phyloP scores from a whole-genome alignment of 2,329 filamentous ascomycete species.

The Venturia nashicola region DNA sequence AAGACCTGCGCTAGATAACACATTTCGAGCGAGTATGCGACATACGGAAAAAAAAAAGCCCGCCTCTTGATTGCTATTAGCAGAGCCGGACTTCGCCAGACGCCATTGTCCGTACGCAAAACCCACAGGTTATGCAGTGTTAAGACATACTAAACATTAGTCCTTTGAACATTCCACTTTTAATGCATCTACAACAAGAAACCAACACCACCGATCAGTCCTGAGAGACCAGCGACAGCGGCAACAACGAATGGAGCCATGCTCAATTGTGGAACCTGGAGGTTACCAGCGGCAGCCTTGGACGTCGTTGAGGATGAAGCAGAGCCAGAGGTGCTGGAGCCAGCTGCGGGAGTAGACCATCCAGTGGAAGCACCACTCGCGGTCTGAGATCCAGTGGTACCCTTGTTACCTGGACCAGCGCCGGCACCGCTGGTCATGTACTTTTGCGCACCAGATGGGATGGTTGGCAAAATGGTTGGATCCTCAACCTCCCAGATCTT shows the following conservation, averaged over 20 bases:
- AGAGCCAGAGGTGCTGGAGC: slow-evolving; percentile 24
- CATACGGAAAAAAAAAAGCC: neutral
- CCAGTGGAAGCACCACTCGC: slow-evolving; percentile 34
- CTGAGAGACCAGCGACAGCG: slow-evolving; percentile 38
- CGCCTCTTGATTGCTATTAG: neutral
- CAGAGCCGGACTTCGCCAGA: neutral
- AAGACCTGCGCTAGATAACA: neutral
- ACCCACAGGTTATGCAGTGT: neutral
- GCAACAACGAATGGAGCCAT: slow-evolving; percentile 40
- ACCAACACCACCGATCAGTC: slow-evolving; percentile 35
- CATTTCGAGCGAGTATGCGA: neutral
- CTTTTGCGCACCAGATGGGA: slow-evolving; percentile 41
- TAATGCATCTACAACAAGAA: slow-evolving; percentile 5
- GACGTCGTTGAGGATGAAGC: slow-evolving; percentile 15
- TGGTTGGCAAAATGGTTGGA: slow-evolving; percentile 39
- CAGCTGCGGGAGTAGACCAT: slow-evolving; percentile 33
- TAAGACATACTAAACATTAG: slow-evolving; percentile 4
- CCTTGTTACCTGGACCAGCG: slow-evolving; percentile 39
- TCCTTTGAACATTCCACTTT: neutral
- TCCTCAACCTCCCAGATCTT: slow-evolving; percentile 44
- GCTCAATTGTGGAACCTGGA: slow-evolving; percentile 33
- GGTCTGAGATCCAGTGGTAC: slow-evolving; percentile 43
- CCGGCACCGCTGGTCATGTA: slow-evolving; percentile 49
- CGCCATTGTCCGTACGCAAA: neutral
- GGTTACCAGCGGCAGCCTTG: slow-evolving; percentile 30